A percentile compares a stretch with the other conserved stretches of the same genome.
These are phyloP conservation scores for Nymphaea thermarum DNA, from an alignment of 164 flowering plant species.

Conservation along the genomic window DNA sequence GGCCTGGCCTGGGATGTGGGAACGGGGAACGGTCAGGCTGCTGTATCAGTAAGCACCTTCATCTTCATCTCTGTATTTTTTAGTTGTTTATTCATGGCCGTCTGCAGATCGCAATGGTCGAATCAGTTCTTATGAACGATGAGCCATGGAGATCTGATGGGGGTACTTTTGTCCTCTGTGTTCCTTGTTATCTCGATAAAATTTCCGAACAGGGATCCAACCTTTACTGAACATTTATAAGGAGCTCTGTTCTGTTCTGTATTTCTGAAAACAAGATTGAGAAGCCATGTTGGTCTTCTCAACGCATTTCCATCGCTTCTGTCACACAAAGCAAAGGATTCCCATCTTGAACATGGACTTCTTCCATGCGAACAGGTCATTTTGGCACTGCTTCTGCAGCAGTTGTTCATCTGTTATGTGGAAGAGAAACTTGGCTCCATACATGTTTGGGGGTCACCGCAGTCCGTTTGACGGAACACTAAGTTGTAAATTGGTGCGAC, in stretches of 20 bases:
- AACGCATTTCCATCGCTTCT: neutral
- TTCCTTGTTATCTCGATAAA: neutral
- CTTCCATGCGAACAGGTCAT: too few species aligned
- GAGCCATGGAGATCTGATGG: neutral
- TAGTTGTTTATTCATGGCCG: neutral
- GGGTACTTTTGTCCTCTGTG: neutral
- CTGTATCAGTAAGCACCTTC: constrained; percentile 5
- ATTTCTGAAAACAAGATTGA: too few species aligned
- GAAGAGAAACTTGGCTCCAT: too few species aligned
- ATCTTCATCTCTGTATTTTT: neutral
- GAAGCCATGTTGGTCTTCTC: too few species aligned
- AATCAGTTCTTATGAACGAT: neutral
- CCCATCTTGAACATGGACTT: too few species aligned
- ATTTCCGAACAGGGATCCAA: neutral
- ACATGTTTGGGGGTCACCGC: too few species aligned
- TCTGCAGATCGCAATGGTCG: neutral
- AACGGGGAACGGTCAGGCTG: constrained; percentile 24
- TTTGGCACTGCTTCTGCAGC: too few species aligned
- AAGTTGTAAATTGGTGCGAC: too few species aligned
- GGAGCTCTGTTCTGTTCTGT: too few species aligned
- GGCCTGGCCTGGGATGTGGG: constrained; percentile 23
- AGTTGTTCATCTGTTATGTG: too few species aligned
- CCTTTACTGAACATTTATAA: neutral
- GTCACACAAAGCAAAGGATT: neutral
- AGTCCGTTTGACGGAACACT: too few species aligned